Percentiles rank a stretch among this genome's conserved stretches.
Conservation (phyloP, 208 protist genomes). For the Entamoeba invadens region DNA sequence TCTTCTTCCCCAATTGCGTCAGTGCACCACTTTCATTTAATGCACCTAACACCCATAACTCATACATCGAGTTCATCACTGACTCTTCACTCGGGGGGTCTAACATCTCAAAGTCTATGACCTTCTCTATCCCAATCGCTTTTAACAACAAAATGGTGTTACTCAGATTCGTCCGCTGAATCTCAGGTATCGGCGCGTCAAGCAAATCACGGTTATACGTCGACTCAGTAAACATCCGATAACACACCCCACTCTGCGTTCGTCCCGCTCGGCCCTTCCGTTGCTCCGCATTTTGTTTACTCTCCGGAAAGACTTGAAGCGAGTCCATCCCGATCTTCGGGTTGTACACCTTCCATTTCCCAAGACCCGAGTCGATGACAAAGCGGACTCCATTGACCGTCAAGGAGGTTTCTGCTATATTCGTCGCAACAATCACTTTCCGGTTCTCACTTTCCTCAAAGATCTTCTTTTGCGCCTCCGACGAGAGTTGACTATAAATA, state of each 20-base stretch:
- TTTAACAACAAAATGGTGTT: constrained; percentile 79
- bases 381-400: constrained; percentile 82
- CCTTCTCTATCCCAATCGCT: constrained; percentile 75
- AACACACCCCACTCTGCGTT: constrained; percentile 84
- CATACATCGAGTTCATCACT: constrained; percentile 55
- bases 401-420: constrained; percentile 96
- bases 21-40: constrained; percentile 70
- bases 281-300: constrained; percentile 77
- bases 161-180: constrained; percentile 83
- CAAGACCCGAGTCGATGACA: constrained; percentile 79
- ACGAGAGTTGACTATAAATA: constrained; percentile 70
- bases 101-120: constrained; percentile 92
- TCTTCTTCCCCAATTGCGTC: constrained; percentile 71
- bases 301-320: constrained; percentile 75
- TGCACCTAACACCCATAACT: constrained; percentile 89
- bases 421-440: constrained; percentile 96
- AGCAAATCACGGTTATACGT: constrained; percentile 72
- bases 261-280: constrained; percentile 87
- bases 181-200: constrained; percentile 79
- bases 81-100: constrained; percentile 80
- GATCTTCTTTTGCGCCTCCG: constrained; percentile 66
- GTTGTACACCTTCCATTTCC: constrained; percentile 76
- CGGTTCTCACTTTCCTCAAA: constrained; percentile 52
- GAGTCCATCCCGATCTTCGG: constrained; percentile 65
- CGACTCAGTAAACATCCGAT: constrained; percentile 77